phyloP scores from a whole-genome alignment of 257 asterid species.

The Penstemon davidsonii region DNA sequence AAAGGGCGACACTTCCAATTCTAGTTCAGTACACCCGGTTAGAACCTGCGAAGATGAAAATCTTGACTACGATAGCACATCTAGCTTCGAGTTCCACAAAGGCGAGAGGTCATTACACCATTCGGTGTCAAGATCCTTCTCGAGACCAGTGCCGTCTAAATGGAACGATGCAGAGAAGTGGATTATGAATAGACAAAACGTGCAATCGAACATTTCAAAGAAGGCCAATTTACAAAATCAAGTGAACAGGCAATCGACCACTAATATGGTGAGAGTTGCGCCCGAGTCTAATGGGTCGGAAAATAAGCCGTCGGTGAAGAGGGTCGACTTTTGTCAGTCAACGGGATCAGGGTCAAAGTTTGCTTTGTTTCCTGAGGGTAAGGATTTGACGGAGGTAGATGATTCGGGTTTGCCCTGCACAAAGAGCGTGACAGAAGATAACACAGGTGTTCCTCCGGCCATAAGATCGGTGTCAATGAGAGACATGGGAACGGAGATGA shows the following conservation, averaged over 20 bases:
- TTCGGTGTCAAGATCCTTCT: slow-evolving; percentile 52
- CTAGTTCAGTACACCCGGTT: slow-evolving; percentile 63
- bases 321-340: slow-evolving; percentile 75
- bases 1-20: slow-evolving; percentile 57
- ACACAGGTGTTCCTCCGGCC: slow-evolving; percentile 48
- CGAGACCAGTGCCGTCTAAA: slow-evolving; percentile 85
- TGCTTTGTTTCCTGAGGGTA: slow-evolving; percentile 57
- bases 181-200: slow-evolving; percentile 77
- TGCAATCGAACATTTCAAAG: slow-evolving; percentile 53
- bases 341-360: slow-evolving; percentile 41
- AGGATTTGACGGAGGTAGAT: slow-evolving; percentile 62
- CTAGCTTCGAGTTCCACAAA: slow-evolving; percentile 94
- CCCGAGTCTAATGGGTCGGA: slow-evolving; percentile 57
- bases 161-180: slow-evolving; percentile 99
- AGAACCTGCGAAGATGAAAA: slow-evolving; percentile 74
- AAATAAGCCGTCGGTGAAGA: slow-evolving; percentile 55
- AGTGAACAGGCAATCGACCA: slow-evolving; percentile 36
- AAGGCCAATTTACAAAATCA: slow-evolving; percentile 51
- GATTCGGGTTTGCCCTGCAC: slow-evolving; percentile 43
- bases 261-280: slow-evolving; percentile 52
- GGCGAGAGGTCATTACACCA: slow-evolving; percentile 81
- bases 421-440: slow-evolving; percentile 56
- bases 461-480: slow-evolving; percentile 96
- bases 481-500: slow-evolving; percentile 99
- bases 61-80: slow-evolving; percentile 94